Evolutionary conservation across 345 rosid genomes (phyloP).

Genomic region (Litchi chinensis): DNA sequence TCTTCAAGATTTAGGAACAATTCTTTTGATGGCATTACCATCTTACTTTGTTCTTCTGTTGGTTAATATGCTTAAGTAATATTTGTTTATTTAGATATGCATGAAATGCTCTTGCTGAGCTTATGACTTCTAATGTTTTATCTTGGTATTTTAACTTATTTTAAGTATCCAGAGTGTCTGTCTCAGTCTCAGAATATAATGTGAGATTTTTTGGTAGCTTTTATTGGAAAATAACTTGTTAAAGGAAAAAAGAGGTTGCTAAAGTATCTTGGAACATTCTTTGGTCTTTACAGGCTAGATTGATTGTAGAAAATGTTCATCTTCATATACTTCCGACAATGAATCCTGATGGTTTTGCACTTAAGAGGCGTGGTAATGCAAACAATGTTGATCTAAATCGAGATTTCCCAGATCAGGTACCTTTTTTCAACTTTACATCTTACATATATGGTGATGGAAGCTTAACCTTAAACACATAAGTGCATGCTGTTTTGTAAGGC

Average conservation of each 20-base stretch:
- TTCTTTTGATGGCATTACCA: not conserved
- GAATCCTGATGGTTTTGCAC: slow-evolving; percentile 94
- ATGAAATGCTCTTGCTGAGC: not conserved
- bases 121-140: not conserved
- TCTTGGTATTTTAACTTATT: not conserved
- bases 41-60: not conserved
- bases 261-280: slow-evolving; percentile 14
- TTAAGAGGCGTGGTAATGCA: slow-evolving; percentile 78
- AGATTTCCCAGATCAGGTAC: slow-evolving; percentile 98
- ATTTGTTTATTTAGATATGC: not conserved
- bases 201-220: not conserved
- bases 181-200: not conserved
- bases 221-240: not conserved
- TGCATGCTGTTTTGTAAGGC: not conserved
- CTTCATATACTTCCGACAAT: slow-evolving; percentile 91
- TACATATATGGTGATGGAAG: not conserved
- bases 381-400: slow-evolving; percentile 87
- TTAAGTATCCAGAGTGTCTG: not conserved
- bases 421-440: slow-evolving; percentile 22
- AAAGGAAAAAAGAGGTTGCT: not conserved
- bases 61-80: not conserved
- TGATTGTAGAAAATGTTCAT: slow-evolving; percentile 80
- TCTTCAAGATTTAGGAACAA: not conserved
- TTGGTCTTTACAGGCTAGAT: slow-evolving; percentile 53
- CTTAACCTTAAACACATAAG: not conserved